A percentile compares a stretch with the other conserved stretches of the same genome.
phyloP scores from a whole-genome alignment of 2,329 filamentous ascomycete species.

The Epicoccum sorghinum region DNA sequence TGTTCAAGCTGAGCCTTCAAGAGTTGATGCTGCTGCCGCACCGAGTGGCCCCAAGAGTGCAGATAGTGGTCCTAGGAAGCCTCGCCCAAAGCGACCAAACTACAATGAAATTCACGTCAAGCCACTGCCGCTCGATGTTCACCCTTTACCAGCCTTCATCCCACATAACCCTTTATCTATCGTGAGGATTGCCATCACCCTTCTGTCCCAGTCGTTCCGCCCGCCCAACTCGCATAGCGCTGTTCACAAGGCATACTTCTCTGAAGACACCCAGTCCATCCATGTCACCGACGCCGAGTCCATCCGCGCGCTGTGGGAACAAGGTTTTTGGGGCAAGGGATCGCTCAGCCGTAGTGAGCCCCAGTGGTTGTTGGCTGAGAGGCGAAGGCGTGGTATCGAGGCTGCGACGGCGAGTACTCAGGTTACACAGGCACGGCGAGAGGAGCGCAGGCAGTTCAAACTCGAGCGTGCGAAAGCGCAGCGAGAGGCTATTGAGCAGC shows the following conservation, averaged over 20 bases:
- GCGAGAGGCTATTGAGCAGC: constrained; percentile 80
- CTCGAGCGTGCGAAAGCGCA: constrained; percentile 89
- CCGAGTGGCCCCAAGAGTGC: constrained; percentile 21
- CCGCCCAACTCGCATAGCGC: constrained; percentile 69
- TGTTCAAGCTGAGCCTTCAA: constrained; percentile 9
- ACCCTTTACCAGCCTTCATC: constrained; percentile 85
- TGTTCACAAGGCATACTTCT: constrained; percentile 77
- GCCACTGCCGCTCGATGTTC: constrained; percentile 78
- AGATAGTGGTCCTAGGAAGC: constrained; percentile 30
- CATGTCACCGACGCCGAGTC: constrained; percentile 79
- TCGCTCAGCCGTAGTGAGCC: constrained; percentile 92
- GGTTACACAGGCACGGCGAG: constrained; percentile 74
- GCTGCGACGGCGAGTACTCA: constrained; percentile 79
- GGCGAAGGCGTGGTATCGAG: constrained; percentile 70
- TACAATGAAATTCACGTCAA: constrained; percentile 79
- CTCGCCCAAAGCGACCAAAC: constrained; percentile 55
- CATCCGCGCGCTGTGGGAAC: constrained; percentile 87
- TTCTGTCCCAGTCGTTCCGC: constrained; percentile 73
- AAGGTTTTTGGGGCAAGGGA: constrained; percentile 97
- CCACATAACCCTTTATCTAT: constrained; percentile 92
- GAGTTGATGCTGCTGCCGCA: constrained; percentile 6
- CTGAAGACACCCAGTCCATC: constrained; percentile 79
- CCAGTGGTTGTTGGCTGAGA: constrained; percentile 86
- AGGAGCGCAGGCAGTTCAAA: constrained; percentile 83
- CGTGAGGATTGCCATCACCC: constrained; percentile 77